phyloP scores from a whole-genome alignment of 805 yeast genomes.

The Schizosaccharomyces octosporus region DNA sequence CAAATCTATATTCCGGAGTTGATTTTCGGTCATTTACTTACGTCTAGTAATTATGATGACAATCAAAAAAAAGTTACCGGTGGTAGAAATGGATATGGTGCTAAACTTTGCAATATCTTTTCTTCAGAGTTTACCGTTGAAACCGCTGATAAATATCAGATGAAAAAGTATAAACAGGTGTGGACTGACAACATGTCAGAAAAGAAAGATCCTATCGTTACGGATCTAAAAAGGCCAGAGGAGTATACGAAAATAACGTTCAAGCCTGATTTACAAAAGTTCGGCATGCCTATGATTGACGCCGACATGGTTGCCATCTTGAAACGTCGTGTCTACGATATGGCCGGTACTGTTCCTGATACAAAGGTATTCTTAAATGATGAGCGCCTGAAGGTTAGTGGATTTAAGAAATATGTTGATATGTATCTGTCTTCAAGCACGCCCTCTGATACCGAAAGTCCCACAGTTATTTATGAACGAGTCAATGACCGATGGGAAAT shows the following conservation, averaged over 20 bases:
- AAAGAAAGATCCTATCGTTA: constrained; percentile 53
- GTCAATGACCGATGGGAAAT: constrained; percentile 83
- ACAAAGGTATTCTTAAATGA: constrained; percentile 59
- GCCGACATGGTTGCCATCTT: constrained; percentile 62
- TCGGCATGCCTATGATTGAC: constrained; percentile 66
- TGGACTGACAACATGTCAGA: constrained; percentile 75
- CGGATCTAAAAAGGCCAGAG: constrained; percentile 25
- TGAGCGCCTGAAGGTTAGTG: constrained; percentile 37
- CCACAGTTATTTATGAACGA: constrained; percentile 44
- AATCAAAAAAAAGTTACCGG: constrained; percentile 88
- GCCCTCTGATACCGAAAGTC: constrained; percentile 13
- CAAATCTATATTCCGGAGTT: constrained; percentile 83
- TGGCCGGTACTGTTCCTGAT: constrained; percentile 80
- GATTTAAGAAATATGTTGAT: constrained; percentile 71
- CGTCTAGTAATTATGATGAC: constrained; percentile 91
- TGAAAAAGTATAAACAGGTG: constrained; percentile 44
- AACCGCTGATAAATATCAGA: constrained; percentile 53
- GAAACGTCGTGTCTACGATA: constrained; percentile 81
- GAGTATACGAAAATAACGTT: constrained; percentile 76
- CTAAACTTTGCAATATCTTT: constrained; percentile 86
- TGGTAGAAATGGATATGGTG: constrained; percentile 97
- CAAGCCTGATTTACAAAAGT: constrained; percentile 64
- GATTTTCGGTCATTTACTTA: constrained; percentile 81
- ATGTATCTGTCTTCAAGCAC: constrained; percentile 48
- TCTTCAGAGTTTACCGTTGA: constrained; percentile 68